Conservation (phyloP, 257 asterid genomes). For the Cynanchum wilfordii region DNA sequence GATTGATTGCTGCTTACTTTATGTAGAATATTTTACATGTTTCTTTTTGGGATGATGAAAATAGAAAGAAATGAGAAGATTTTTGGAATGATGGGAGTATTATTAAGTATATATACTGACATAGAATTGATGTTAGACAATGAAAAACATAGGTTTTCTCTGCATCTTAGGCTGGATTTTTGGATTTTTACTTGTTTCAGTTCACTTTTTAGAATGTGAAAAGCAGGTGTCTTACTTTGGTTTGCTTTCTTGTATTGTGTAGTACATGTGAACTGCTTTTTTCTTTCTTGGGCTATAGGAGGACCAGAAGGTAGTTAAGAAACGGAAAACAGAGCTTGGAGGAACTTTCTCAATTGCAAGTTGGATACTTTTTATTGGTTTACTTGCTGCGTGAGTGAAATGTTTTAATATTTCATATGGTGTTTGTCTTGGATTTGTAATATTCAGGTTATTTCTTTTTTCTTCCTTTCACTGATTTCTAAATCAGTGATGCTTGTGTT, state of each 20-base stretch:
- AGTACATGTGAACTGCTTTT: neutral
- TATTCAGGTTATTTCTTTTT: neutral
- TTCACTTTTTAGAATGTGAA: neutral
- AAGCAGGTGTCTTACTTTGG: neutral
- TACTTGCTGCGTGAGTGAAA: conserved; percentile 80
- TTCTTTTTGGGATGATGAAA: too few species aligned
- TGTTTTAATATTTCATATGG: neutral
- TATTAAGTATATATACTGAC: neutral
- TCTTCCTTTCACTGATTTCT: neutral
- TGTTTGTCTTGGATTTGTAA: neutral
- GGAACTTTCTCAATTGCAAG: conserved; percentile 87
- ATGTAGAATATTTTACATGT: too few species aligned
- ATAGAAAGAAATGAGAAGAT: too few species aligned
- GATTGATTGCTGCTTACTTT: too few species aligned
- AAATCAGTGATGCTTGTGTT: conserved; percentile 1
- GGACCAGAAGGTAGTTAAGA: conserved; percentile 66
- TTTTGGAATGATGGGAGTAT: too few species aligned
- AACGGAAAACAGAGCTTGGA: conserved; percentile 95
- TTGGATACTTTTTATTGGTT: conserved; percentile 85
- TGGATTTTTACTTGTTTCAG: neutral
- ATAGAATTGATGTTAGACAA: neutral
- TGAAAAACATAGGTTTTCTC: neutral
- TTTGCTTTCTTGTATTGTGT: neutral
- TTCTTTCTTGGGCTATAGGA: conserved; percentile 26
- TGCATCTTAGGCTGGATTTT: neutral